Evolutionary conservation across 768 basidiomycete species (phyloP), one percentile per base, ranked within the genome.

Genomic region (Rubroboletus pulcherrimus): DNA sequence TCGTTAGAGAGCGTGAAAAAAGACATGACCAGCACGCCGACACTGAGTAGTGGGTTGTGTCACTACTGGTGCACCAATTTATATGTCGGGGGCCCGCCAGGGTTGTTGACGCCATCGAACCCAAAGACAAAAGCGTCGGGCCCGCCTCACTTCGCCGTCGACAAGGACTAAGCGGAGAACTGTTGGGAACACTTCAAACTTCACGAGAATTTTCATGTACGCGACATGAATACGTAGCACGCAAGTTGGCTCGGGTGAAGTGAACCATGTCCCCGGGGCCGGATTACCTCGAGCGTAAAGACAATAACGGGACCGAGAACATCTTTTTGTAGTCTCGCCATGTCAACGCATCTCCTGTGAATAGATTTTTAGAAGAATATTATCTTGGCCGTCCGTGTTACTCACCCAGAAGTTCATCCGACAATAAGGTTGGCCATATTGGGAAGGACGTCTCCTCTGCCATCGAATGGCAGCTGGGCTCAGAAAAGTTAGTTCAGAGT

Each of bases 11-110:
- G 71, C n/a, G 48, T 60, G 58, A 71, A 70, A 64, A 71, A 55
- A 47, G 71, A 63, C 70, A 71, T 71, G 71, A 63, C 71, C 62
- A 66, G 71, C 71, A 71, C 71, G 66, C 65, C 63, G 62, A 63
- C 54, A 58, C 61, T 60, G 45, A 59, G 48, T 59, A 55, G 54
- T 64, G 53, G 61, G 33, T 50, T 39, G 49, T 51, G 39, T 51
- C 47, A 41, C 49, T 42, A 49, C 48, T 38, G 41, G 40, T 40
- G 48, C 31, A 45, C 30, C 38, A 61, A 64, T 71, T 73, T 71
- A 71, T 71, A 71, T 43, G 64, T 68, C 66, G 61, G 57, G 60
- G 53, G 48, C 49, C 55, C 50, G 57, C 56, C 61, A 61, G 58
- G 57, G 63, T 10, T 52, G 59, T 41, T 63, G 65, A 59, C 59